phyloP scores from a whole-genome alignment of 495 filamentous ascomycete genomes.

The Bathelium albidoporum region DNA sequence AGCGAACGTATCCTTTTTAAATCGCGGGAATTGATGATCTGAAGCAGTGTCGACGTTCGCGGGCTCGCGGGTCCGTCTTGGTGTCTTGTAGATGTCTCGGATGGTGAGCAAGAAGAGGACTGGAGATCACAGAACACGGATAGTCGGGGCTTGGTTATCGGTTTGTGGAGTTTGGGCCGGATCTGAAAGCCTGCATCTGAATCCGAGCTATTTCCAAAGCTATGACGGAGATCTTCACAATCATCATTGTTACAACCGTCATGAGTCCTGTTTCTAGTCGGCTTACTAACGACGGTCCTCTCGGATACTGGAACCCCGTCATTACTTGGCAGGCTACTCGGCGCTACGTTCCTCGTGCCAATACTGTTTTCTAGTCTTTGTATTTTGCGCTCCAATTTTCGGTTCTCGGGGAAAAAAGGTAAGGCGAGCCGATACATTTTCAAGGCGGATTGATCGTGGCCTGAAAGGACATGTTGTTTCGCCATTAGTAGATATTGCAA shows the following conservation, averaged over 20 bases:
- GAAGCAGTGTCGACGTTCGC: constrained; percentile 58
- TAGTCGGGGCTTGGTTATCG: constrained; percentile 18
- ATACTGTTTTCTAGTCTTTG: constrained; percentile 53
- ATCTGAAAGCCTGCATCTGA: constrained; percentile 32
- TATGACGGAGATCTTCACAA: constrained; percentile 14
- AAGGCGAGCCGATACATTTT: constrained; percentile 79
- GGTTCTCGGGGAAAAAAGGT: constrained; percentile 76
- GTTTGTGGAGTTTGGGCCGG: constrained; percentile 31
- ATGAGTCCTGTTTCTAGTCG: background rate
- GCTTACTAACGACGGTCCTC: background rate
- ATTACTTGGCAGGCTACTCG: background rate
- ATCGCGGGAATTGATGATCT: constrained; percentile 80
- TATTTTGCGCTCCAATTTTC: constrained; percentile 73
- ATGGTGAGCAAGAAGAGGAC: constrained; percentile 1
- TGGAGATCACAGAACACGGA: constrained; percentile 23
- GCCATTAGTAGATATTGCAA: constrained; percentile 80
- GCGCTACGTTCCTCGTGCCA: constrained; percentile 32
- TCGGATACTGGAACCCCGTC: background rate
- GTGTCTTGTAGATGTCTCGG: background rate
- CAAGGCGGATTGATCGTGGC: constrained; percentile 67
- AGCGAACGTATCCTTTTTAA: constrained; percentile 53
- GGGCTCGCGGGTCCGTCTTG: constrained; percentile 30
- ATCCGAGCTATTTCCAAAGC: constrained; percentile 24
- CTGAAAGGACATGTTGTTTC: constrained; percentile 75
- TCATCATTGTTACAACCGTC: constrained; percentile 17